Evolutionary conservation across 2,329 filamentous ascomycete species (phyloP).

Genomic region (Aureobasidium zeae): DNA sequence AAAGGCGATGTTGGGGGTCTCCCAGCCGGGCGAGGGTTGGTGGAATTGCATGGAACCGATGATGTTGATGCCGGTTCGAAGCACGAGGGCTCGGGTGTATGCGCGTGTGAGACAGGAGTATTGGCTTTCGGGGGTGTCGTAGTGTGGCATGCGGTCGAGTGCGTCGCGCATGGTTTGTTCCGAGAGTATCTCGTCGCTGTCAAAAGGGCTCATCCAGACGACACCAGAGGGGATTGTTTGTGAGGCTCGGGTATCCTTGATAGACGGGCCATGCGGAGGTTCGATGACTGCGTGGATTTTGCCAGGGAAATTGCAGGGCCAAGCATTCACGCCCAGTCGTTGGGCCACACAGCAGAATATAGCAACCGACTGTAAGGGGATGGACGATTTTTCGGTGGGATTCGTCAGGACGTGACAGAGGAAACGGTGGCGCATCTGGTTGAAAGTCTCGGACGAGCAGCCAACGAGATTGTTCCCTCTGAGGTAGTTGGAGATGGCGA

Average conservation of each 20-base stretch:
- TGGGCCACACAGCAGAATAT: constrained; percentile 77
- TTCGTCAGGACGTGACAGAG: constrained; percentile 79
- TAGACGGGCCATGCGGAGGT: constrained; percentile 40
- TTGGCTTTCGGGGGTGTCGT: constrained; percentile 33
- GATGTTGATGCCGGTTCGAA: constrained; percentile 74
- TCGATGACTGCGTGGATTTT: constrained; percentile 73
- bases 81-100: constrained; percentile 56
- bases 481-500: constrained; percentile 60
- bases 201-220: constrained; percentile 70
- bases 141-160: constrained; percentile 47
- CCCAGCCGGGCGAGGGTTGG: constrained; percentile 4
- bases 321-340: constrained; percentile 64
- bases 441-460: constrained; percentile 58
- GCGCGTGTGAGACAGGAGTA: constrained; percentile 54
- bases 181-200: constrained; percentile 37
- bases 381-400: constrained; percentile 63
- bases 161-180: constrained; percentile 26
- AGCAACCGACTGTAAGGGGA: constrained; percentile 76
- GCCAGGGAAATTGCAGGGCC: constrained; percentile 71
- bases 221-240: constrained; percentile 43
- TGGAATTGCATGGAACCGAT: constrained; percentile 51
- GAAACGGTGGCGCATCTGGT: constrained; percentile 76
- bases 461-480: constrained; percentile 60
- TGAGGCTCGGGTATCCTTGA: constrained; percentile 22
- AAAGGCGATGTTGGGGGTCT: constrained; percentile 47